phyloP scores from a whole-genome alignment of 2,329 filamentous ascomycete genomes.

The Colletotrichum spaethianum region DNA sequence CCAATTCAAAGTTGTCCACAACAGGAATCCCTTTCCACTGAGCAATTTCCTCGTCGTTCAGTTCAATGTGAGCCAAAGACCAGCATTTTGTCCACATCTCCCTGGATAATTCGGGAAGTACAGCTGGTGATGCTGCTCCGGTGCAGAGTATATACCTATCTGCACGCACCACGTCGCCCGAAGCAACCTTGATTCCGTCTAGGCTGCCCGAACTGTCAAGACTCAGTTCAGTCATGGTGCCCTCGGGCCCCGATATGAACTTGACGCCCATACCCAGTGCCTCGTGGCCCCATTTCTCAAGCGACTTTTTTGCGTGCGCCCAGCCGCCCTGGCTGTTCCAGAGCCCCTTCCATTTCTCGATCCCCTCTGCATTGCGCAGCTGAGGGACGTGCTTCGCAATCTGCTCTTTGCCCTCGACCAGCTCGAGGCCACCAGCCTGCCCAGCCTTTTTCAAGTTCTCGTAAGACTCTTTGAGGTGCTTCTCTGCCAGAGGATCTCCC shows the following conservation, averaged over 20 bases:
- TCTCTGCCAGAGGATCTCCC: slow-evolving; percentile 25
- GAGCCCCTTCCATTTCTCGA: slow-evolving; percentile 34
- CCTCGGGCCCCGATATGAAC: slow-evolving; percentile 21
- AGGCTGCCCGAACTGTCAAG: slow-evolving; percentile 1
- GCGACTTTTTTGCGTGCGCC: slow-evolving; percentile 19
- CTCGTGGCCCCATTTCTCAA: slow-evolving; percentile 25
- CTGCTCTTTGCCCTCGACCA: slow-evolving; percentile 29
- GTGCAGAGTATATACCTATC: slow-evolving; percentile 30
- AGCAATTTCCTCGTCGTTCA: slow-evolving; percentile 18
- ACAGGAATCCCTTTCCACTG: slow-evolving; percentile 34
- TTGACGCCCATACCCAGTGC: slow-evolving; percentile 10
- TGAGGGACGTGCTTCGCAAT: slow-evolving; percentile 32
- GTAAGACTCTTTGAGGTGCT: slow-evolving; percentile 38
- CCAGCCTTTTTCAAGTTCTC: slow-evolving; percentile 32
- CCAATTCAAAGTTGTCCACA: slow-evolving; percentile 41
- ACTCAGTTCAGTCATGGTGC: slow-evolving; percentile 27
- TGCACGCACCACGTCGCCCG: slow-evolving; percentile 15
- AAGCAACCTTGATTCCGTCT: slow-evolving; percentile 27
- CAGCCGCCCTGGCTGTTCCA: slow-evolving; percentile 39
- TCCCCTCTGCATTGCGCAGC: slow-evolving; percentile 22
- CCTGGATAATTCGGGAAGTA: slow-evolving; percentile 23
- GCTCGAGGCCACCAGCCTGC: slow-evolving; percentile 8
- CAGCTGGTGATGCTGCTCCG: slow-evolving; percentile 27
- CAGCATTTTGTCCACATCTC: slow-evolving; percentile 37
- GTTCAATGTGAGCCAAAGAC: slow-evolving; percentile 29